These are phyloP conservation scores for Coleophoma cylindrospora DNA, from an alignment of 2,329 filamentous ascomycete genomes.

Conservation along the genomic window DNA sequence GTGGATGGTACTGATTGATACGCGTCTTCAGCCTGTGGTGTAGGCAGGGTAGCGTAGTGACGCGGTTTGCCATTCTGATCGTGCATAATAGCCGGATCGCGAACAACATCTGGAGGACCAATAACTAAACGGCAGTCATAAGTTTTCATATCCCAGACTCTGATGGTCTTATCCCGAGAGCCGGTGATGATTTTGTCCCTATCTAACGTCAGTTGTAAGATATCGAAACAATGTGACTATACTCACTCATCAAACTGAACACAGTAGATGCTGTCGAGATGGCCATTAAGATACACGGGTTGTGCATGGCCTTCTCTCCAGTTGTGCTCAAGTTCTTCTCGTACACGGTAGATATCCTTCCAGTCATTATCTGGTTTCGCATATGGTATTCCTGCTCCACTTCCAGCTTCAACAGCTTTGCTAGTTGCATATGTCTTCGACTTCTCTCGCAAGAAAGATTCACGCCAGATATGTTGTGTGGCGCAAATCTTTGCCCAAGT, in stretches of 20 bases:
- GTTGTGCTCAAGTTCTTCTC: conserved; percentile 67
- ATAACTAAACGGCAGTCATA: conserved; percentile 83
- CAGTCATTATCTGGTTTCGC: conserved; percentile 66
- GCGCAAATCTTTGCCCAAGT: conserved; percentile 41
- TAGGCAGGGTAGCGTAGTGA: conserved; percentile 49
- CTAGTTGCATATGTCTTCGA: conserved; percentile 56
- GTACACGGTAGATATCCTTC: conserved; percentile 78
- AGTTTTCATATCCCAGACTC: conserved; percentile 92
- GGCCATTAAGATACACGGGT: conserved; percentile 85
- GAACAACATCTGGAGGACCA: conserved; percentile 65
- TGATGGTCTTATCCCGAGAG: conserved; percentile 90
- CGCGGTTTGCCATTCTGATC: conserved; percentile 44
- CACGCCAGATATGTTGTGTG: conserved; percentile 58
- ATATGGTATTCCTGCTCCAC: conserved; percentile 51
- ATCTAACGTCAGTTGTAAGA: conserved; percentile 27
- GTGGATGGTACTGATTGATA: conserved; percentile 45
- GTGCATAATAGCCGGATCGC: conserved; percentile 43
- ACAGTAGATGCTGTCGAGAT: conserved; percentile 95
- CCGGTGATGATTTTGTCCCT: conserved; percentile 95
- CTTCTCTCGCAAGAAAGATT: conserved; percentile 58
- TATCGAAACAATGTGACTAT: not conserved
- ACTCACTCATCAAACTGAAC: conserved; percentile 93
- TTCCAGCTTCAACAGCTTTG: conserved; percentile 43
- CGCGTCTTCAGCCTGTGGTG: conserved; percentile 21
- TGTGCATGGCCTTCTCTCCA: conserved; percentile 78